Base-by-base conservation (phyloP, 352 stramenopile species). In the Phytophthora pistaciae region DNA sequence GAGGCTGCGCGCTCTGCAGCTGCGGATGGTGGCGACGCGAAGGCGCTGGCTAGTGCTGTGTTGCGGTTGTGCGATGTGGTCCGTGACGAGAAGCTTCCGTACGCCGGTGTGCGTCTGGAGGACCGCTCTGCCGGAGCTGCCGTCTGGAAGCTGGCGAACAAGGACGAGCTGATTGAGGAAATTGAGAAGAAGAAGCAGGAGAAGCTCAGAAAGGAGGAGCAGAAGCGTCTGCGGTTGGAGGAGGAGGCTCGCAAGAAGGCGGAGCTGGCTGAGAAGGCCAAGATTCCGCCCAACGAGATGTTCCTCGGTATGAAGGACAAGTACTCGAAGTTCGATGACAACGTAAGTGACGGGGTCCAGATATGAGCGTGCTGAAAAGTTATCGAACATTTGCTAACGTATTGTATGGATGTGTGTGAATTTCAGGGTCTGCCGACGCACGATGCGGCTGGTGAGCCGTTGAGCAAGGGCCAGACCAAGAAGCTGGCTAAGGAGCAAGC, bases 401-500 rank as follows among this genome's bases (percentile, higher is more conserved):
- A 40, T 18, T 70, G 38, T 29, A 29, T 29, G 1, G 25, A 29
- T 29, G 25, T 11, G 11, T 66, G 21, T 66, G 18, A 10, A 53
- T 54, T 63, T 20, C 57, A 98, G 80, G 98, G 98, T 44, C 80
- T 99, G 27, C 98, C 98, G 36, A 99, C 97, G 11, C 92, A 99
- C 54, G 90, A 98, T 67, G 88, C 82, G 1, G 87, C 92, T 42
- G 97, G 96, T 18, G 93, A 98, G 52, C 92, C 96, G 60, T 68
- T 99, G 54, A 98, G 95, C 64, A 99, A 99, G 86, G 97, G 90
- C 56, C 80, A 90, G 31, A 81, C 94, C 56, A 99, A 99, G 84
- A 99, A 99, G 79, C 85, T 99, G 58, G 83, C 89, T 20, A 99
- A 99, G 82, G 96, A 99, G 54, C 91, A 97, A 76, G 82, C 91